Base-by-base conservation (phyloP, 176 grass and related monocot species). In the Typha latifolia region DNA sequence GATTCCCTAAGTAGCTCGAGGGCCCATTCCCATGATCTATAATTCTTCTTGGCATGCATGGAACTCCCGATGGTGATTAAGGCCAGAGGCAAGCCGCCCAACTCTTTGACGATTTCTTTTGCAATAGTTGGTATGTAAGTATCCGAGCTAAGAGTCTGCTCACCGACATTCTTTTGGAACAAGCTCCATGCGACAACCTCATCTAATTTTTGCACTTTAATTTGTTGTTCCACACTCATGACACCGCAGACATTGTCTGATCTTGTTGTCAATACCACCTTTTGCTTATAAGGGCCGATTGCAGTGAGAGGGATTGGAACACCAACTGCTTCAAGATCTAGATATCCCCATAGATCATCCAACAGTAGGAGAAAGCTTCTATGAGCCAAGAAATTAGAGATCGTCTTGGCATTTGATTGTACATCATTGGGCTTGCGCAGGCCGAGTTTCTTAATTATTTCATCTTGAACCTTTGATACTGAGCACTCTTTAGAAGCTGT, bases 271-370 rank as follows among this genome's bases (percentile, higher is more conserved):
- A 89, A 22, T 0, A 94, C 37, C 19, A 86, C 16, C 62, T 94
- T 94, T 62, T 82, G 67, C 47, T 89, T 82, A 66, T 57, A 24
- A 1, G 73, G 74, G 67, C 15, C 57, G 15, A 71, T 59, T 49
- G 61, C 55, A 15, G 77, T 78, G 15, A 77, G n/a, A 0, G 77
- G 78, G 43, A 75, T 66, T 23, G 89, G 89, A 31, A 92, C 69
- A 72, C 85, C 89, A 16, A 92, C 65, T 74, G 72, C 68, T 68
- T 88, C 78, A 43, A 88, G 66, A 80, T 92, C 85, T 16, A 80
- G 14, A 4, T 76, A 80, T 12, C 74, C 87, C 62, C 80, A 86
- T 24, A 86, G 76, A 63, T 84, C 73, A 48, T 90, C 87, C 48
- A 90, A 63, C 51, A 90, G 62, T 14, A 90, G 51, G 12, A 90